A percentile compares a stretch with the other conserved stretches of the same genome.
Evolutionary conservation across 495 filamentous ascomycete genomes (phyloP).

Genomic region (Annulohypoxylon nitens): DNA sequence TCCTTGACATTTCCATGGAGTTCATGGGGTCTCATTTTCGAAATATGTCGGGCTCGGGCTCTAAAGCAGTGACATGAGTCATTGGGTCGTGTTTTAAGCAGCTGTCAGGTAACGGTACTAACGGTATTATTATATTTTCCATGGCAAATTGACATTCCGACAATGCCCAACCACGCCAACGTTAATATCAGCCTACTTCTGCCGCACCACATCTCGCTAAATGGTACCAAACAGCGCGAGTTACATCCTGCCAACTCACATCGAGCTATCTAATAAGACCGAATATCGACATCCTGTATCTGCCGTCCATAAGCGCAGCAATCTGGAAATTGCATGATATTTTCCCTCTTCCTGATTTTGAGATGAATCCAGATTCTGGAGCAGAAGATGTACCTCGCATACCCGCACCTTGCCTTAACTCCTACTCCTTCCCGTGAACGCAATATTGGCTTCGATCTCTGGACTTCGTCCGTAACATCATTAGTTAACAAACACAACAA

Average conservation of each 20-base stretch:
- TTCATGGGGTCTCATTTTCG: conserved; percentile 8
- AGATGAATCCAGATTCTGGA: neutral
- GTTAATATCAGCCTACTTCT: conserved; percentile 23
- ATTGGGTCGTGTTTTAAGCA: conserved; percentile 29
- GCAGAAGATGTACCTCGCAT: conserved; percentile 25
- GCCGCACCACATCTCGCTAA: neutral
- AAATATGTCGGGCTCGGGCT: conserved; percentile 14
- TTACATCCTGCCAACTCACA: conserved; percentile 35
- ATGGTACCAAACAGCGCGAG: conserved; percentile 22
- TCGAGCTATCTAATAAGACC: conserved; percentile 10
- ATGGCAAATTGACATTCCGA: conserved; percentile 23
- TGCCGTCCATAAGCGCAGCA: conserved; percentile 26
- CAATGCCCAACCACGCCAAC: conserved; percentile 18
- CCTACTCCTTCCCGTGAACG: conserved; percentile 1
- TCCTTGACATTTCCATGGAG: conserved; percentile 22
- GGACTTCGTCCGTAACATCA: conserved; percentile 8
- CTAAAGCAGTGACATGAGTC: conserved; percentile 27
- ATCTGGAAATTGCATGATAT: conserved; percentile 17
- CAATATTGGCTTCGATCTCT: conserved; percentile 15
- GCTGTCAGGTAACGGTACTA: conserved; percentile 12
- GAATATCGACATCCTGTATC: conserved; percentile 24
- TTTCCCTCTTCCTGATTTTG: neutral
- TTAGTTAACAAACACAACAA: neutral
- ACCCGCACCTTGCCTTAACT: conserved; percentile 16
- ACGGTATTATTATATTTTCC: conserved; percentile 18